Evolutionary conservation across 768 basidiomycete species (phyloP).

Genomic region (Pleurotus cornucopiae): DNA sequence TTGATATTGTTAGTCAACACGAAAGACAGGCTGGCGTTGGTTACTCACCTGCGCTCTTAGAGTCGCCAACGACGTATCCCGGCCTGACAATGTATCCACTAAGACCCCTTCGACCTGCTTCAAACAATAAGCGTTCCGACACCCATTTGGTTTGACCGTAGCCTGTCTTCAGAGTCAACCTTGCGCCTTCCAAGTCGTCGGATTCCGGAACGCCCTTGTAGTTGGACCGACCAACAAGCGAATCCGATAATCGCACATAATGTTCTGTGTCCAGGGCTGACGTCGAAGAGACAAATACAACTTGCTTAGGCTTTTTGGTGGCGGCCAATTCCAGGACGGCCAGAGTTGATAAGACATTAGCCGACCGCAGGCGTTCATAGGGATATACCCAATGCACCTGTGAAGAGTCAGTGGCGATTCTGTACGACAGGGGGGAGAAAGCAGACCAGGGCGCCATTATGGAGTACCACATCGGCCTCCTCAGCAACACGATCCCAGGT

Average conservation of each 20-base stretch:
- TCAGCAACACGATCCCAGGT: constrained; percentile 64
- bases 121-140: constrained; percentile 88
- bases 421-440: not conserved
- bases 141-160: constrained; percentile 99
- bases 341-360: constrained; percentile 92
- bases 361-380: constrained; percentile 85
- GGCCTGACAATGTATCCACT: constrained; percentile 86
- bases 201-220: constrained; percentile 76
- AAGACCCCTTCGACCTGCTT: constrained; percentile 85
- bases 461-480: constrained; percentile 81
- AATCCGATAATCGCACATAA: constrained; percentile 85
- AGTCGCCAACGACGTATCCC: constrained; percentile 95
- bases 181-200: constrained; percentile 87
- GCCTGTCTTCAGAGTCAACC: constrained; percentile 72
- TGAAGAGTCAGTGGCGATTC: not conserved
- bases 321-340: constrained; percentile 79
- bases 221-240: constrained; percentile 37
- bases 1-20: not conserved
- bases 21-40: not conserved
- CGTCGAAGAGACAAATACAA: constrained; percentile 94
- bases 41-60: constrained; percentile 71
- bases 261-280: constrained; percentile 91
- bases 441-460: constrained; percentile 95
- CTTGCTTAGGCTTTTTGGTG: constrained; percentile 64
- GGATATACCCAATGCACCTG: constrained; percentile 99